Evolutionary conservation across 2,329 filamentous ascomycete species (phyloP).

Genomic region (Fusarium sp.): DNA sequence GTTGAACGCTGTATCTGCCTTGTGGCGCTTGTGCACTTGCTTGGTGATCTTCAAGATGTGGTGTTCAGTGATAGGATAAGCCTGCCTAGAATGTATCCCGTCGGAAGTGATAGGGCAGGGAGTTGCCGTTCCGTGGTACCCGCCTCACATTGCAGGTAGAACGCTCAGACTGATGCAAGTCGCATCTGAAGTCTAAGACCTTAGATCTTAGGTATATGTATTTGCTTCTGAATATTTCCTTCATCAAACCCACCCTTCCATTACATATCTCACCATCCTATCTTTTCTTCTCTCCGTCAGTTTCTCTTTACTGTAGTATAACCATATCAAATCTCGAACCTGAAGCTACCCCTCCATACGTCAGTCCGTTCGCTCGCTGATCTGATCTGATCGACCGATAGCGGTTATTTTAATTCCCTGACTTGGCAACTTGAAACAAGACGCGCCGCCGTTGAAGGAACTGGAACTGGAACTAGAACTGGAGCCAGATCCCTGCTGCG

Average conservation of each 20-base stretch:
- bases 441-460: slow-evolving; percentile 11
- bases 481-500: slow-evolving; percentile 29
- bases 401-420: neutral
- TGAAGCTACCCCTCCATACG: slow-evolving; percentile 1
- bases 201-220: slow-evolving; percentile 1
- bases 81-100: neutral
- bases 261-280: neutral
- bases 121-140: slow-evolving; percentile 9
- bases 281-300: neutral
- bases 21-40: neutral
- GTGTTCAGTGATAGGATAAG: neutral
- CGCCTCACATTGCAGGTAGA: neutral
- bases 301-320: neutral
- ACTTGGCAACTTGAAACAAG: slow-evolving; percentile 16
- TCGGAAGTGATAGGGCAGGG: neutral
- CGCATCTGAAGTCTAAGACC: slow-evolving; percentile 26
- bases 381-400: neutral
- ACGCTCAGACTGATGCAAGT: neutral
- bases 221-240: neutral
- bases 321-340: neutral
- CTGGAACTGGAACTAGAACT: neutral
- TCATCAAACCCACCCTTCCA: neutral
- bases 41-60: neutral
- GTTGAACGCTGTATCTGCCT: neutral
- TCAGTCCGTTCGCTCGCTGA: neutral